Evolutionary conservation across 495 filamentous ascomycete genomes (phyloP), one percentile per base, ranked within the genome.

Genomic region (Neurospora sp.): DNA sequence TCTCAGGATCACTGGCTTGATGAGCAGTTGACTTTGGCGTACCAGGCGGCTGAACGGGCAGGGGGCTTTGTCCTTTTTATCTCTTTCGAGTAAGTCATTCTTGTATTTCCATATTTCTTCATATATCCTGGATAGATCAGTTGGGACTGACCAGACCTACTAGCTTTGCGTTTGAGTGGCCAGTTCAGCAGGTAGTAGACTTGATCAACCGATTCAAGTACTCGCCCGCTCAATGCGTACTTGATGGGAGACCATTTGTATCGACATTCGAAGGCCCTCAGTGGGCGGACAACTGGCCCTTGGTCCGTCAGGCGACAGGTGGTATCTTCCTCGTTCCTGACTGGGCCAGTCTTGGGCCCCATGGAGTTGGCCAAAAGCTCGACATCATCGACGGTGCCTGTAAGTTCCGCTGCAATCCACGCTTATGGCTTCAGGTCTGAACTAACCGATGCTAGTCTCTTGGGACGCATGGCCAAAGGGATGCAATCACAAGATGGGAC

Each of bases 391-490:
- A 91, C 77, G 91, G 91, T 31, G 83, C 86, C 23, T 91, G 85
- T 84, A 77, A 69, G 82, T 78, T 20, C 23, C 35, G 0, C 69
- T 2, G 35, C 5, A 18, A 31, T 16, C 11, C 35, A 12, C 44
- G 39, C 10, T 14, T 5, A 14, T 12, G 20, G 4, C 11, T 23
- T 20, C 7, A 0, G 66, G 5, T 16, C 2, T 48, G 6, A 9
- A 20, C 35, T 44, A 27, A 31, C 39, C 3, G 6, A 18, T 31
- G 10, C 6, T 39, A 85, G 84, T 91, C 72, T 88, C 85, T 44
- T 94, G 92, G 92, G 89, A 89, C 75, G 90, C 91, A 4, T 95
- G 92, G 92, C 90, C 92, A 0, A 79, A 83, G 8, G 82, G 86
- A 6, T 88, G 89, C 20, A 82, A 87, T 3, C 78, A 81, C 1